Evolutionary conservation across 129 eudicot genomes (phyloP), one percentile per base, ranked within the genome.

Genomic region (Logfia minima): DNA sequence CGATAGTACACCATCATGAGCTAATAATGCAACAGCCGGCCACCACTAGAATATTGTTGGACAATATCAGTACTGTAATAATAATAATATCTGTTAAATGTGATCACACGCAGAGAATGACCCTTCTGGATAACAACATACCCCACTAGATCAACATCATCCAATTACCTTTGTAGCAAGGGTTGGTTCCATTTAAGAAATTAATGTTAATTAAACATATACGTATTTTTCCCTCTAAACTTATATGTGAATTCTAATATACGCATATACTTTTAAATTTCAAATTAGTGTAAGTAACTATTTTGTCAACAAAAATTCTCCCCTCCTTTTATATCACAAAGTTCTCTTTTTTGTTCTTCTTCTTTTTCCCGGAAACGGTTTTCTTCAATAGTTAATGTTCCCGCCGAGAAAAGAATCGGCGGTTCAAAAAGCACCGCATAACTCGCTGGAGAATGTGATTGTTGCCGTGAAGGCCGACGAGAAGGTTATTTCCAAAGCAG

Each of bases 381-480:
- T 18, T 59, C 26, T 24, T 19, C 58, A 55, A n/a, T 18, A 26
- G 2, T 34, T 6, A 34, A 90, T 87, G 92, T 84, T 88, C 96
- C 88, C 90, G 92, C 92, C 90, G 74, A 88, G 67, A 80, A 69
- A 51, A 8, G 77, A 74, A 21, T 70, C 29, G 62, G 45, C 22
- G 2, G 76, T 23, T 32, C 66, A 62, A 28, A 52, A 69, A 69
- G 21, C 58, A 13, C 56, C 67, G 22, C 84, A 81, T 28, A 58
- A 58, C 64, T 37, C 66, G 53, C 66, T 85, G 45, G 90, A 73
- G 78, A 79, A 81, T 56, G 92, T 90, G 70, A 87, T 90, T 68
- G 97, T 93, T 22, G 97, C 98, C 39, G 88, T 93, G 55, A 87
- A 84, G 66, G 97, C 93, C 0, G 96, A 90, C 64, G 90, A 90